Base-by-base conservation (phyloP, 1,284 basidiomycete species). In the Marasmius fiardii region DNA sequence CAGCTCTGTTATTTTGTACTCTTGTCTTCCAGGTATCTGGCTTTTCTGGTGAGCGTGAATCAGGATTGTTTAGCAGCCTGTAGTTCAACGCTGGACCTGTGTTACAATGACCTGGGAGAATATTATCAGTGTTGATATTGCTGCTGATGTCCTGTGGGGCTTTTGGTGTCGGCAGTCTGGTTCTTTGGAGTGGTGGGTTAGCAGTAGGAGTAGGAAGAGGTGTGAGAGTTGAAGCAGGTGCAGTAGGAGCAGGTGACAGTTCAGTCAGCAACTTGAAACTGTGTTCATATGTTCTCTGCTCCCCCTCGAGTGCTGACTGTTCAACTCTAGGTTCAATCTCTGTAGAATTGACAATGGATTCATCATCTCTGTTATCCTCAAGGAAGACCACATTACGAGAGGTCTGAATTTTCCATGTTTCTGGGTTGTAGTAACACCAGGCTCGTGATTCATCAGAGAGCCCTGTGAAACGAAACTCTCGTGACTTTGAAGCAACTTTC, bases 381-480 rank as follows among this genome's bases (percentile, higher is more conserved):
- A 6, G 4, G 12, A 41, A 41, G 20, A 41, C 63, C 10, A 67
- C 60, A 26, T 70, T 63, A 7, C 65, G 58, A 0, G 66, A 68
- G 1, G 51, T 60, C 0, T 55, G 37, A n/a, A 68, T 52, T 14
- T 57, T 50, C 11, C 61, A 43, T 0, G 57, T 56, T 3, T 39
- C 33, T 0, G 63, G 56, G 12, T 61, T 56, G 39, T 60, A 70
- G 45, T 60, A 64, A 1, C 61, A 34, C 51, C 58, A 66, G 0
- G 64, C 64, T 0, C 43, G 53, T 0, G 59, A 41, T 11, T 55
- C 26, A 16, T 66, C 64, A 10, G 39, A 47, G 12, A 67, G 37
- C 0, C 68, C 66, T n/a, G 63, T 51, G 43, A 69, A 68, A 2
- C 51, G 51, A 49, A 52, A 60, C 12, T 62, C 45, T 5, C 55